Evolutionary conservation across 2,329 filamentous ascomycete species (phyloP).

Genomic region (Aspergillus novofumigatus): DNA sequence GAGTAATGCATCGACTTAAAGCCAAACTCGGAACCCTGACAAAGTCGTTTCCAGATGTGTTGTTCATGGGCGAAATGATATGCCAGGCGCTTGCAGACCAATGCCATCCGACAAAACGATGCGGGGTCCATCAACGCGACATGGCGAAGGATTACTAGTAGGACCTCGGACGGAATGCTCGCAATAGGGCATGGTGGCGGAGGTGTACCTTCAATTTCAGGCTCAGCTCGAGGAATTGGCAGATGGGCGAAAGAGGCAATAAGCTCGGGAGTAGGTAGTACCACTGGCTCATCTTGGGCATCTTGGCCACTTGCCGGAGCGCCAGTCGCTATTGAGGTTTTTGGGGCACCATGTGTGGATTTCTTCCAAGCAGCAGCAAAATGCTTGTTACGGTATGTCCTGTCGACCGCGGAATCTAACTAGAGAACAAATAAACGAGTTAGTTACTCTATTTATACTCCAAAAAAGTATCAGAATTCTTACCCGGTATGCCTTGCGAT

Average conservation of each 20-base stretch:
- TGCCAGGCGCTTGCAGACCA: slow-evolving; percentile 82
- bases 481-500: slow-evolving; percentile 85
- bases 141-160: slow-evolving; percentile 71
- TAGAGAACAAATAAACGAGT: slow-evolving; percentile 35
- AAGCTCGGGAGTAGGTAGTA: slow-evolving; percentile 60
- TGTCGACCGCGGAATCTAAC: slow-evolving; percentile 81
- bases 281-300: slow-evolving; percentile 48
- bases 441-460: slow-evolving; percentile 1
- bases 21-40: slow-evolving; percentile 66
- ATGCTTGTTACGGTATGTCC: slow-evolving; percentile 84
- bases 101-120: slow-evolving; percentile 68
- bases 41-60: slow-evolving; percentile 76
- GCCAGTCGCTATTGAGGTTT: slow-evolving; percentile 43
- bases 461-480: slow-evolving; percentile 16
- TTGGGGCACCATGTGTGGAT: slow-evolving; percentile 41
- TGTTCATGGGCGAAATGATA: slow-evolving; percentile 82
- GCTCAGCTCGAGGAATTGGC: slow-evolving; percentile 62
- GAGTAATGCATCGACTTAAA: slow-evolving; percentile 80
- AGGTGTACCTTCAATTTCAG: slow-evolving; percentile 27
- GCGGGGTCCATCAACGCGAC: slow-evolving; percentile 73
- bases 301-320: slow-evolving; percentile 54
- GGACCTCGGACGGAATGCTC: slow-evolving; percentile 73
- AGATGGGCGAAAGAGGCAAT: slow-evolving; percentile 70
- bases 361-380: slow-evolving; percentile 64
- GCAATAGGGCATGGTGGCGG: slow-evolving; percentile 51